Evolutionary conservation across 164 flowering plant species (phyloP).

Genomic region (Pachysandra terminalis): DNA sequence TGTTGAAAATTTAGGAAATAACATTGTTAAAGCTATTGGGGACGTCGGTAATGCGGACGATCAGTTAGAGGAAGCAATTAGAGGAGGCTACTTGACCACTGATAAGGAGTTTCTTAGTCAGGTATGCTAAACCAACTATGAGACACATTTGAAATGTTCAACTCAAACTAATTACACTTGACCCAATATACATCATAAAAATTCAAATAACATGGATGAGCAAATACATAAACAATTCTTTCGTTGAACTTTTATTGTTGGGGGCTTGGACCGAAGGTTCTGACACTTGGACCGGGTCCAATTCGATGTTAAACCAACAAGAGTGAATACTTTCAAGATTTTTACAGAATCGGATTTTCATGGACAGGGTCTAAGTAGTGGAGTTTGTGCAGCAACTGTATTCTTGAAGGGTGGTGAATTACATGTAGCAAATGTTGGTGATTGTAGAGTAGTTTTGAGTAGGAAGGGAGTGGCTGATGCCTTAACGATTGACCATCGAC

Average conservation of each 20-base stretch:
- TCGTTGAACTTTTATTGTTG: too few relatives aligned
- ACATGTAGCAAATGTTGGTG: slow-evolving; percentile 49
- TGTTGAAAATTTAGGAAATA: slow-evolving; percentile 42
- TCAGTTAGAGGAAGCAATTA: slow-evolving; percentile 29
- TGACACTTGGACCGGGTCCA: too few relatives aligned
- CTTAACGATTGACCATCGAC: slow-evolving; percentile 46
- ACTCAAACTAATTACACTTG: not conserved
- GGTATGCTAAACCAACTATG: slow-evolving; percentile 20
- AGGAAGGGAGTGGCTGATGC: slow-evolving; percentile 41
- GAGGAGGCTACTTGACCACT: slow-evolving; percentile 33
- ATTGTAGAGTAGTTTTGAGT: slow-evolving; percentile 56
- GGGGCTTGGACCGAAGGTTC: too few relatives aligned
- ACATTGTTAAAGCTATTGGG: slow-evolving; percentile 33
- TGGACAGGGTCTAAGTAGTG: slow-evolving; percentile 40
- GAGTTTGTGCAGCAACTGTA: slow-evolving; percentile 52
- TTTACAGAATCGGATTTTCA: not conserved
- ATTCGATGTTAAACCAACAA: too few relatives aligned
- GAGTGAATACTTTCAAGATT: not conserved
- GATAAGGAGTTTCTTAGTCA: slow-evolving; percentile 43
- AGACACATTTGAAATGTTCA: slow-evolving; percentile 5
- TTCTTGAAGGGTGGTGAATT: slow-evolving; percentile 35
- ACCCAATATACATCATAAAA: not conserved
- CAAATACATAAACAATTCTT: too few relatives aligned
- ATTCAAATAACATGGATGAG: not conserved
- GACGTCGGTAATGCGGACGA: slow-evolving; percentile 10